Percentiles rank a stretch among this genome's conserved stretches.
phyloP scores from a whole-genome alignment of 2,329 filamentous ascomycete species.

The Bimuria novae-zelandiae region DNA sequence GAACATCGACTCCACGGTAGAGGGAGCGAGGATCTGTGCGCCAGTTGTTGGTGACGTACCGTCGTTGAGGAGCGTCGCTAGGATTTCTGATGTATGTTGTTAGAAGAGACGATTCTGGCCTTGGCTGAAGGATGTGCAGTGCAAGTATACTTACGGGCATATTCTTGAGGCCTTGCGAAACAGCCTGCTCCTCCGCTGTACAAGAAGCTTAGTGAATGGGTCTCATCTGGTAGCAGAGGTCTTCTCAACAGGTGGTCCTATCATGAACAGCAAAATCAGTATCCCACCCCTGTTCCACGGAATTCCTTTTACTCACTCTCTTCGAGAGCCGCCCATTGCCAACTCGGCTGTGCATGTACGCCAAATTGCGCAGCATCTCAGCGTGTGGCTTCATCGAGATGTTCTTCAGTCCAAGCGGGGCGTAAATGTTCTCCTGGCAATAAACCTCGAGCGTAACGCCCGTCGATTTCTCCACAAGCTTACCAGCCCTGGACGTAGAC shows the following conservation, averaged over 20 bases:
- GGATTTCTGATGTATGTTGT: conserved; percentile 57
- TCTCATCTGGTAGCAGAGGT: too few relatives aligned
- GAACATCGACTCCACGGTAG: conserved; percentile 68
- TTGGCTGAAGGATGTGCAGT: too few relatives aligned
- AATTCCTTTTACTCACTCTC: too few relatives aligned
- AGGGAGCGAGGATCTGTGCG: conserved; percentile 57
- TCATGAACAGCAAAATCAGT: too few relatives aligned
- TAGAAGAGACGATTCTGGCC: too few relatives aligned
- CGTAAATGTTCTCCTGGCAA: conserved; percentile 53
- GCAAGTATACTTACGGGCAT: conserved; percentile 43
- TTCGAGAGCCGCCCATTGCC: too few relatives aligned
- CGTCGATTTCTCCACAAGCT: conserved; percentile 53
- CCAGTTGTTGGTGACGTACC: conserved; percentile 64
- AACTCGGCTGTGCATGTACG: conserved; percentile 65
- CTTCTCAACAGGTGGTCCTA: conserved; percentile 53
- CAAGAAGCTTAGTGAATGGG: conserved; percentile 52
- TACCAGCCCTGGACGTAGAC: too few relatives aligned
- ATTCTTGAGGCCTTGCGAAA: conserved; percentile 64
- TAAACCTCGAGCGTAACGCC: conserved; percentile 51
- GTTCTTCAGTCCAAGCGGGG: conserved; percentile 51
- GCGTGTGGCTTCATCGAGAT: conserved; percentile 62
- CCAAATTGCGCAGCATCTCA: conserved; percentile 60
- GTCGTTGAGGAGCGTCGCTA: conserved; percentile 67
- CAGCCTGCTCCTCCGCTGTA: conserved; percentile 66
- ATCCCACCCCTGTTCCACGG: too few relatives aligned